Percentiles rank a stretch among this genome's conserved stretches.
Conservation (phyloP, 1,284 basidiomycete species). For the Ustilago cynodontis region DNA sequence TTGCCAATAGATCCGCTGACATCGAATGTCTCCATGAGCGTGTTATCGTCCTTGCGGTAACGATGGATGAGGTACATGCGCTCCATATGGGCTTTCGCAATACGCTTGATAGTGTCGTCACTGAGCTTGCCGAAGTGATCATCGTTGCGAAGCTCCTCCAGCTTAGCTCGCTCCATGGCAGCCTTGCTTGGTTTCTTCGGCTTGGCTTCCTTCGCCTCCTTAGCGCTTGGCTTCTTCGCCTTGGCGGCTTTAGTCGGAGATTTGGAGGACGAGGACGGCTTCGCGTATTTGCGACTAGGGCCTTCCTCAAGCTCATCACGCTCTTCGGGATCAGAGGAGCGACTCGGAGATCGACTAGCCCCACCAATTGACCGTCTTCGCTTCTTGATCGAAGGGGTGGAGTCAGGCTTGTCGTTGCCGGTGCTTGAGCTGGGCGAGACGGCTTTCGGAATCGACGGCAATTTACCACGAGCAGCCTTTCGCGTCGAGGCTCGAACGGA, state of each 20-base stretch:
- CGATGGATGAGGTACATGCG: slow-evolving; percentile 44
- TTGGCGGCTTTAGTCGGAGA: background rate
- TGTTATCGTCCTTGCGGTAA: slow-evolving; percentile 15
- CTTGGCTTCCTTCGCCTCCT: slow-evolving; percentile 15
- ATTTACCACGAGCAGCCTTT: slow-evolving; percentile 16
- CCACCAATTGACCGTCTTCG: slow-evolving; percentile 15
- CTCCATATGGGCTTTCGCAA: slow-evolving; percentile 29
- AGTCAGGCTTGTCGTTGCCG: background rate
- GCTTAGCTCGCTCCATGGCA: slow-evolving; percentile 22
- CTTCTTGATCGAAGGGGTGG: slow-evolving; percentile 6
- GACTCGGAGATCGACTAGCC: slow-evolving; percentile 7
- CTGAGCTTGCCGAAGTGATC: slow-evolving; percentile 33
- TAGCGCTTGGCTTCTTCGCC: slow-evolving; percentile 5
- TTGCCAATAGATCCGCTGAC: slow-evolving; percentile 43
- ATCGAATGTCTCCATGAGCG: slow-evolving; percentile 30
- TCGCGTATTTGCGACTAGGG: slow-evolving; percentile 25
- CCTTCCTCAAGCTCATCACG: slow-evolving; percentile 40
- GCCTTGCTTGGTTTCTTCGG: slow-evolving; percentile 35
- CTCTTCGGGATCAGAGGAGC: slow-evolving; percentile 5
- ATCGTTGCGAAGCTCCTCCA: slow-evolving; percentile 33
- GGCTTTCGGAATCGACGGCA: slow-evolving; percentile 24
- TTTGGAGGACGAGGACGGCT: slow-evolving; percentile 7
- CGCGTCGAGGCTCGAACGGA: slow-evolving; percentile 4
- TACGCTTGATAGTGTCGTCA: slow-evolving; percentile 31
- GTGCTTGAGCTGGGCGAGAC: slow-evolving; percentile 9